A percentile compares a stretch with the other conserved stretches of the same genome.
Conservation (phyloP, 345 rosid species). For the Gossypium arboreum region DNA sequence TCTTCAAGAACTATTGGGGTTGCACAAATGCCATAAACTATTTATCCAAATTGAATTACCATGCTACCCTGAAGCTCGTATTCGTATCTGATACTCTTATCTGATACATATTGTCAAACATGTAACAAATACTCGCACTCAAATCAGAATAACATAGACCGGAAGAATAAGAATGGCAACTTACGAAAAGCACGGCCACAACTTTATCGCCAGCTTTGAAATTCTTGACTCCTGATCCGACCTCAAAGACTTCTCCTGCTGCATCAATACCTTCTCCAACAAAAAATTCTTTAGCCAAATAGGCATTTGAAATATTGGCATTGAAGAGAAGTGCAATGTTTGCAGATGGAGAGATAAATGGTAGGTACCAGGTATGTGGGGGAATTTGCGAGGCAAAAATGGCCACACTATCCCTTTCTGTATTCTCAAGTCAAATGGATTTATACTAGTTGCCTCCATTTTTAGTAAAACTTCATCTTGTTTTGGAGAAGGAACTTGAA, state of each 20-base stretch:
- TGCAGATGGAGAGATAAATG: not conserved
- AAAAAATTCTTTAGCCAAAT: conserved; percentile 5
- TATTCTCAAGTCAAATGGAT: conserved; percentile 51
- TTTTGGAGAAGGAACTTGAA: conserved; percentile 34
- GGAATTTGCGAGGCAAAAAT: conserved; percentile 58
- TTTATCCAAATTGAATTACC: not conserved
- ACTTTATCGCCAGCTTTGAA: conserved; percentile 80
- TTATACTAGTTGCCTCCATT: conserved; percentile 41
- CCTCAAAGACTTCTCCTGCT: conserved; percentile 68
- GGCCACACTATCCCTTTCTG: conserved; percentile 49
- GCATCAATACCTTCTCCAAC: conserved; percentile 59
- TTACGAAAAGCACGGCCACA: conserved; percentile 54
- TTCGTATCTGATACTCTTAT: too few species aligned
- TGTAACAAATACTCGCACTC: too few species aligned
- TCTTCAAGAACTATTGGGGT: too few species aligned
- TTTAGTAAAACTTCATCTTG: conserved; percentile 44
- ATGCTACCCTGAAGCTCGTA: not conserved
- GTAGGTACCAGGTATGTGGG: conserved; percentile 60
- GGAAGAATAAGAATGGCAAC: conserved; percentile 11
- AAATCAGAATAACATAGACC: not conserved
- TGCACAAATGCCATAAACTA: too few species aligned
- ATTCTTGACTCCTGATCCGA: conserved; percentile 58
- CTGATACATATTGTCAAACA: too few species aligned
- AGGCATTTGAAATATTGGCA: not conserved
- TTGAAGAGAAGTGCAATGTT: not conserved